Evolutionary conservation across 192 early-diverging fungal genomes (phyloP), one percentile per base, ranked within the genome.

Genomic region (Coemansia sp.): DNA sequence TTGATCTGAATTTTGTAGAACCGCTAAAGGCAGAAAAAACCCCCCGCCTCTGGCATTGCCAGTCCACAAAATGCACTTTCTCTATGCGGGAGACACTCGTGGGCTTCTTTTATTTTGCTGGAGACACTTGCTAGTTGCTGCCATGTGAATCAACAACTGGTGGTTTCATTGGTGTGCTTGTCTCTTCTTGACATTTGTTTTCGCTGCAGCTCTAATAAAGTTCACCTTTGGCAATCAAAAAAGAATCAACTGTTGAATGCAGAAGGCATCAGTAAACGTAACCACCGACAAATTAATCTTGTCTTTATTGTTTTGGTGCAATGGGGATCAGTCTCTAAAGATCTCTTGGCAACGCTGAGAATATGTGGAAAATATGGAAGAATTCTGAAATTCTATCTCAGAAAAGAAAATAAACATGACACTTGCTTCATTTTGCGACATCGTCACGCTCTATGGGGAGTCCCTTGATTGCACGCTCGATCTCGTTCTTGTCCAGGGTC

Each of bases 401-500:
- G n/a, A n/a, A n/a, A n/a, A n/a, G n/a, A n/a, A n/a, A n/a, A n/a
- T n/a, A n/a, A n/a, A 23, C 3, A 52, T 7, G 6, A 14, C n/a
- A 26, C 4, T 10, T 26, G 21, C 21, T 25, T 52, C 21, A 58
- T 38, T 62, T 31, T 49, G 62, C 32, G 19, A 69, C 69, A 26
- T 59, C 57, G 28, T 69, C 63, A 34, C 78, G 78, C 66, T 81
- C 72, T 30, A 81, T 81, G 12, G 79, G 79, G 5, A 82, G 70
- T 3, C 79, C 79, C 74, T 82, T 76, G 67, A 82, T 64, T 5
- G 68, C 79, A 34, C 69, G 71, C 67, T 88, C 81, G 38, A 99
- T 91, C 77, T 99, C 94, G 47, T 98, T 87, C 53, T 85, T 85
- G 47, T 88, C 85, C 26, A 99, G 81, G 5, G 97, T 99, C 80